Evolutionary conservation across 129 eudicot genomes (phyloP).

Genomic region (Calendula officinalis): DNA sequence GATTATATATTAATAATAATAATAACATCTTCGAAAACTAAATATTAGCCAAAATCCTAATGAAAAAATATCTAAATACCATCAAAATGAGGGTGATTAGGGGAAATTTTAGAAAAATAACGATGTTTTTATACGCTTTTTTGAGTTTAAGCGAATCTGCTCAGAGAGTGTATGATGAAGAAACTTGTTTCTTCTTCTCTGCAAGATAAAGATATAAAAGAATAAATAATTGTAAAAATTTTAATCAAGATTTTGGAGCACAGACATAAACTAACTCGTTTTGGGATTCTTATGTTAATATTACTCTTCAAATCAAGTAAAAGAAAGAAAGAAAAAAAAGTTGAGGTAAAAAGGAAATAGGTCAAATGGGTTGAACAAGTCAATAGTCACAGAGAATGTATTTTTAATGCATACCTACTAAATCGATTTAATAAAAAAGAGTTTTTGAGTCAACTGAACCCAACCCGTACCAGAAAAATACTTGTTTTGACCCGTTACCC

Average conservation of each 20-base stretch:
- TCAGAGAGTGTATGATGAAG: conserved; percentile 41
- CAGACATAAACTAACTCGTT: conserved; percentile 9
- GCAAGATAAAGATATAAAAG: conserved; percentile 24
- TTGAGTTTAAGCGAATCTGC: conserved; percentile 41
- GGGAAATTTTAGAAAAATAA: conserved; percentile 18
- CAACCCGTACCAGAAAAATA: neutral
- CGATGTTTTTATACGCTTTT: conserved; percentile 31
- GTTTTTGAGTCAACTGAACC: conserved; percentile 6
- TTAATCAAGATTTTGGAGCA: neutral
- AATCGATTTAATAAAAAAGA: neutral
- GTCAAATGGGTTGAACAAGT: neutral
- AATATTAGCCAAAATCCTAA: conserved; percentile 28
- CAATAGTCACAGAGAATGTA: neutral
- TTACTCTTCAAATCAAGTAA: neutral
- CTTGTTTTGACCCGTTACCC: neutral
- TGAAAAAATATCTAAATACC: neutral
- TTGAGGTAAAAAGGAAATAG: neutral
- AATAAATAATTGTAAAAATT: neutral
- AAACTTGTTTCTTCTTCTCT: conserved; percentile 53
- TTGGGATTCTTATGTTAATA: conserved; percentile 10
- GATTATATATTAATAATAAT: too few relatives aligned
- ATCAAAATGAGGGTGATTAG: conserved; percentile 30
- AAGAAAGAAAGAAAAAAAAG: neutral
- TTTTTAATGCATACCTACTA: neutral
- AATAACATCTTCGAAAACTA: conserved; percentile 23